Evolutionary conservation across 78 protist species (phyloP), one percentile per base, ranked within the genome.

Genomic region (Neovahlkampfia damariscottae): DNA sequence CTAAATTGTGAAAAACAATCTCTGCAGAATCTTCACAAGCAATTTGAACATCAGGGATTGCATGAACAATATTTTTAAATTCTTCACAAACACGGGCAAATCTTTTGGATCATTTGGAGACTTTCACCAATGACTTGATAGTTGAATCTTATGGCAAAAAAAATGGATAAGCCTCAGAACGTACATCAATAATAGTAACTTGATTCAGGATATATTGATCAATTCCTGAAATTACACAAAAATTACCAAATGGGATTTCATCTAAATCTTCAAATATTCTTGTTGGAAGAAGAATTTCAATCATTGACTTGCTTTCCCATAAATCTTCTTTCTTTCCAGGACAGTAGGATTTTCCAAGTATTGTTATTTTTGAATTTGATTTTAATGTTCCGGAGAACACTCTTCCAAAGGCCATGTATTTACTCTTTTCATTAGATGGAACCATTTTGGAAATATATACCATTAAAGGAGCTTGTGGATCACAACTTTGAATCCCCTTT

Each of bases 371-470:
- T 74, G 66, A 82, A 39, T 99, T 99, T 32, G 99, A 89, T 76
- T 81, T 58, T 75, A 93, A 80, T 37, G 82, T 83, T 30, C 99
- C 99, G 2, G 99, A 84, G 94, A 95, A 98, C 70, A 98, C 99
- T 86, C 99, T 98, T 72, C 99, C 99, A 89, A 98, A 95, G 50
- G 99, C 99, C 87, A 81, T 90, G 99, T 97, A 97, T 73, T 98
- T 93, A 38, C 98, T 94, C 82, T 88, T 92, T 87, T 94, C 98
- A 35, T 84, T 37, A 38, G 98, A 83, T 68, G 99, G 99, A 35
- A 98, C 96, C 99, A 98, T 96, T 96, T 98, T 97, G 78, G 97
- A 88, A 72, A 97, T 89, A 95, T 97, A 98, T 91, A 97, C 75
- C 90, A 94, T 80, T 37, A 97, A 86, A 8, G 99, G 99, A 10